Evolutionary conservation across 441 rosid genomes (phyloP).

Genomic region (Gossypium gossypioides): DNA sequence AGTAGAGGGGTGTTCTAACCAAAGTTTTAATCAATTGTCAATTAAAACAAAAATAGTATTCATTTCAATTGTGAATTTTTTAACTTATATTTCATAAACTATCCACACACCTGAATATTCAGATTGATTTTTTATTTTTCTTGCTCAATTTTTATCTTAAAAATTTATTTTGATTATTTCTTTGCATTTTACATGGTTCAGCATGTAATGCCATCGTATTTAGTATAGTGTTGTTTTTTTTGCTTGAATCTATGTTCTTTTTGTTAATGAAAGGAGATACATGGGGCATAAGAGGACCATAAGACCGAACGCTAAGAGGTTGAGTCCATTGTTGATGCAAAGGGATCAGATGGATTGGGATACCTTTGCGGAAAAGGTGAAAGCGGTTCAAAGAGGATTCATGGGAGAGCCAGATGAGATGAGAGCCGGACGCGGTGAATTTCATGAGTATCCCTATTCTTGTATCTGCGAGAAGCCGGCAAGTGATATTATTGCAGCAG

Average conservation of each 20-base stretch:
- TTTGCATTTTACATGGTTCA: not conserved
- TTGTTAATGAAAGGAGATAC: slow-evolving; percentile 52
- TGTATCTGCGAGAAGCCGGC: slow-evolving; percentile 67
- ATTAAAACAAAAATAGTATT: too few relatives aligned
- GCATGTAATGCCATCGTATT: not conserved
- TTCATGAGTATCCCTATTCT: slow-evolving; percentile 76
- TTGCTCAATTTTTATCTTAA: too few relatives aligned
- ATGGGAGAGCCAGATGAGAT: slow-evolving; percentile 94
- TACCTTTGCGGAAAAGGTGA: slow-evolving; percentile 65
- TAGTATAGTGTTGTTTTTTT: not conserved
- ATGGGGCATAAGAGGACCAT: slow-evolving; percentile 92
- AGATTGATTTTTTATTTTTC: too few relatives aligned
- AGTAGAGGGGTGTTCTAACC: too few relatives aligned
- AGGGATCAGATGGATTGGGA: slow-evolving; percentile 71
- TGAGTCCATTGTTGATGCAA: slow-evolving; percentile 59
- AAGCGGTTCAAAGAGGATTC: slow-evolving; percentile 69
- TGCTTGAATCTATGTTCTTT: not conserved
- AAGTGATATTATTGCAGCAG: slow-evolving; percentile 23
- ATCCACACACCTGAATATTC: too few relatives aligned
- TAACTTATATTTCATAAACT: too few relatives aligned
- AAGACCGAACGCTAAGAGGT: slow-evolving; percentile 83
- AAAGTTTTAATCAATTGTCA: too few relatives aligned
- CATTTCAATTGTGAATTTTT: too few relatives aligned
- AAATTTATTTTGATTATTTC: not conserved
- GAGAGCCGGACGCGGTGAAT: slow-evolving; percentile 79